A percentile compares a stretch with the other conserved stretches of the same genome.
Conservation (phyloP, 352 stramenopile species). For the Phytophthora citrophthora region DNA sequence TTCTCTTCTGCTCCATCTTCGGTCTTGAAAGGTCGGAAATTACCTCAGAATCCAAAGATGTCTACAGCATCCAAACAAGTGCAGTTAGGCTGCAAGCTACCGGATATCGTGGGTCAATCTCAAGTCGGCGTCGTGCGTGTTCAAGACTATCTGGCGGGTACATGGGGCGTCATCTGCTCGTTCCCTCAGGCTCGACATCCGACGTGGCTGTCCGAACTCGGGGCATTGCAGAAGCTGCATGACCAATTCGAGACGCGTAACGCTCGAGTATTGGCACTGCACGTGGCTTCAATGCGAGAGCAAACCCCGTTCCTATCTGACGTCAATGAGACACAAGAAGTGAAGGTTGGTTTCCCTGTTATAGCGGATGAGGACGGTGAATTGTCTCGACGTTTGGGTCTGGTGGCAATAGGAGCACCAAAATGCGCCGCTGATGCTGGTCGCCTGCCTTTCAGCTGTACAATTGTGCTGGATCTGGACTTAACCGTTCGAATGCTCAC, state of each 20-base stretch:
- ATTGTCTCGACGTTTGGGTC: constrained; percentile 63
- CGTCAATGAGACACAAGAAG: constrained; percentile 84
- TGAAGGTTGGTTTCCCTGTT: constrained; percentile 77
- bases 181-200: constrained; percentile 79
- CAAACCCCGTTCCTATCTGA: constrained; percentile 69
- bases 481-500: constrained; percentile 67
- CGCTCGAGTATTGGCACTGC: constrained; percentile 60
- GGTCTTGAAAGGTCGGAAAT: constrained; percentile 37
- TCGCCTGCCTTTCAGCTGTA: constrained; percentile 69
- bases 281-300: constrained; percentile 30
- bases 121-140: constrained; percentile 74
- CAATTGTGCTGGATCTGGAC: constrained; percentile 76
- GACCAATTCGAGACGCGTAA: constrained; percentile 81
- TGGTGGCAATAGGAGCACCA: constrained; percentile 48
- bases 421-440: constrained; percentile 59
- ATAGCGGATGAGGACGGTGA: constrained; percentile 72
- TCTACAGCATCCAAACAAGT: constrained; percentile 44
- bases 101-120: constrained; percentile 71
- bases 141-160: constrained; percentile 76
- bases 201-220: constrained; percentile 81
- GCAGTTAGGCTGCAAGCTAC: constrained; percentile 74
- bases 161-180: constrained; percentile 72
- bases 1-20: constrained; percentile 3
- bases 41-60: constrained; percentile 9
- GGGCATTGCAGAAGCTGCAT: constrained; percentile 81